These are phyloP conservation scores for Eutrema japonicum DNA, from an alignment of 345 rosid genomes.

Conservation along the genomic window DNA sequence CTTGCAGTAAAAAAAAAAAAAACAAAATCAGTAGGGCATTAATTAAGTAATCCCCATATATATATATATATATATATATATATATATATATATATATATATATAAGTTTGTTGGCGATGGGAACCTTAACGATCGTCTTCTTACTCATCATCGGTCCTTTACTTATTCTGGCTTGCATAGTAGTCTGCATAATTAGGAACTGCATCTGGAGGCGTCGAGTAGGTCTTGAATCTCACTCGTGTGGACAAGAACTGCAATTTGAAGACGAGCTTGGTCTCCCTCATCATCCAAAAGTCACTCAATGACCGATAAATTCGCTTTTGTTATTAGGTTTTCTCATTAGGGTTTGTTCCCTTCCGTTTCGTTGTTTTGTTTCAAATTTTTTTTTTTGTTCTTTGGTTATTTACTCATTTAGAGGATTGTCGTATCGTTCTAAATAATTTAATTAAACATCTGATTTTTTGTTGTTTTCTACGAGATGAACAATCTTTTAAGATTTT, in stretches of 20 bases:
- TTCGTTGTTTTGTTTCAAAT: no score
- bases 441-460: no score
- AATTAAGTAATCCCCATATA: no score
- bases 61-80: no score
- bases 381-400: no score
- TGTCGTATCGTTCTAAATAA: no score
- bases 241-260: conserved; percentile 4
- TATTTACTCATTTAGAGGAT: no score
- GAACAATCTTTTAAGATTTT: no score
- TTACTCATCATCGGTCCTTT: background rate
- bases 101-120: background rate
- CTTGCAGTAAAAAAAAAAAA: background rate
- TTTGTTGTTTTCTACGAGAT: no score
- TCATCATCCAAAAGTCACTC: background rate
- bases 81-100: no score
- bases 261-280: background rate
- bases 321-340: no score
- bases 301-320: background rate
- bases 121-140: background rate
- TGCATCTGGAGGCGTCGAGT: background rate
- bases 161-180: background rate
- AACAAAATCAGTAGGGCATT: background rate
- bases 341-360: no score
- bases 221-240: background rate
- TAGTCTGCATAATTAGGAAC: background rate